phyloP scores from a whole-genome alignment of 2,329 filamentous ascomycete genomes.

The Penicillium sp. region DNA sequence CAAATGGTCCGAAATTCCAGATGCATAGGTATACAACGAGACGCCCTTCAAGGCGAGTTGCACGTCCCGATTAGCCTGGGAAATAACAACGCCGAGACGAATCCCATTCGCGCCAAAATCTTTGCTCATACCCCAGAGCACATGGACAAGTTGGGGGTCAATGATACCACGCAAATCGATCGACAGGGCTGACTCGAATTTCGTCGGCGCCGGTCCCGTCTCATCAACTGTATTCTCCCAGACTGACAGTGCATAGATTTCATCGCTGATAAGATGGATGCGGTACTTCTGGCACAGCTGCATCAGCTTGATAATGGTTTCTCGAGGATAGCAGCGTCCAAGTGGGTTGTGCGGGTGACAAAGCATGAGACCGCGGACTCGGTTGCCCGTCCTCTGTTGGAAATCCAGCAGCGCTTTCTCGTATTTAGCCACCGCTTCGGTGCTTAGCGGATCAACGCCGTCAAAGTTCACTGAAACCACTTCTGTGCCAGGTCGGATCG shows the following conservation, averaged over 20 bases:
- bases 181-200: slow-evolving; percentile 54
- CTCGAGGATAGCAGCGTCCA: slow-evolving; percentile 52
- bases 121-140: slow-evolving; percentile 53
- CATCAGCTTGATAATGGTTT: slow-evolving; percentile 50
- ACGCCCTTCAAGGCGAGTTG: slow-evolving; percentile 41
- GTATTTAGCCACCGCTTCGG: slow-evolving; percentile 48
- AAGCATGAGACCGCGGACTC: slow-evolving; percentile 51
- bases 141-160: slow-evolving; percentile 56
- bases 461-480: slow-evolving; percentile 53
- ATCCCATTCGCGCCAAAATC: slow-evolving; percentile 64
- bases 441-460: slow-evolving; percentile 49
- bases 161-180: slow-evolving; percentile 52
- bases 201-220: slow-evolving; percentile 16
- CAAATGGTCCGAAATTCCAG: slow-evolving; percentile 46
- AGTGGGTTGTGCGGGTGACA: slow-evolving; percentile 59
- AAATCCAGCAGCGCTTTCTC: slow-evolving; percentile 47
- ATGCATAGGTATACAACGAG: slow-evolving; percentile 53
- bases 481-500: slow-evolving; percentile 45
- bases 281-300: slow-evolving; percentile 54
- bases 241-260: slow-evolving; percentile 62
- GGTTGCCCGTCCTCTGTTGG: slow-evolving; percentile 42
- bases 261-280: slow-evolving; percentile 62
- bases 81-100: slow-evolving; percentile 56
- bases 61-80: slow-evolving; percentile 21
- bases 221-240: slow-evolving; percentile 48